A percentile compares a stretch with the other conserved stretches of the same genome.
phyloP scores from a whole-genome alignment of 2,329 filamentous ascomycete species.

The Fusarium sp. region DNA sequence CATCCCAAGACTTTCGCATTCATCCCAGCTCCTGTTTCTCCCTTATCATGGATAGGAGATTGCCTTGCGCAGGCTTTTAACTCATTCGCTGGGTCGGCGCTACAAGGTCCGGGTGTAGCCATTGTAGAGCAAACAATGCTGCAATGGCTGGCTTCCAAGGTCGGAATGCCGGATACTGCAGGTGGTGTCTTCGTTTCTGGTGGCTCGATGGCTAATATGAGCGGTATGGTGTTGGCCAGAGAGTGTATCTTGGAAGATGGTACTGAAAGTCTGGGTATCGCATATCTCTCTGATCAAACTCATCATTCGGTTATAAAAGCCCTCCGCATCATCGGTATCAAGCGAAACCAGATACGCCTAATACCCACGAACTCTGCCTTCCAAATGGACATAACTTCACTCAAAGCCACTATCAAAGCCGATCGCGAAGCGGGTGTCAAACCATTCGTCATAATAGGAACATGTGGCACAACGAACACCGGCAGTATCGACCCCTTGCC shows the following conservation, averaged over 20 bases:
- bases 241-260: constrained; percentile 3
- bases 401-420: not conserved
- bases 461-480: constrained; percentile 21
- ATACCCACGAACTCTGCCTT: not conserved
- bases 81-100: constrained; percentile 13
- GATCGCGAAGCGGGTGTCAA: constrained; percentile 2
- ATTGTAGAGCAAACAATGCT: constrained; percentile 15
- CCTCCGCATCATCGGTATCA: constrained; percentile 3
- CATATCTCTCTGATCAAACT: constrained; percentile 19
- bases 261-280: not conserved
- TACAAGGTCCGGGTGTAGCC: constrained; percentile 10
- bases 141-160: constrained; percentile 11
- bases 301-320: constrained; percentile 20
- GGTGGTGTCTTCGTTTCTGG: constrained; percentile 19
- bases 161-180: constrained; percentile 7
- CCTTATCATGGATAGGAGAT: constrained; percentile 16
- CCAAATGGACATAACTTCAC: not conserved
- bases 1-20: constrained; percentile 16
- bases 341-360: not conserved
- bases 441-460: constrained; percentile 9
- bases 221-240: constrained; percentile 15
- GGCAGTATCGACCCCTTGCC: constrained; percentile 6
- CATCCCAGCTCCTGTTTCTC: constrained; percentile 5
- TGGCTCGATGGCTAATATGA: constrained; percentile 27
- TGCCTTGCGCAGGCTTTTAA: constrained; percentile 17